phyloP scores from a whole-genome alignment of 2,329 filamentous ascomycete genomes.

The Akanthomyces uredinophilus region DNA sequence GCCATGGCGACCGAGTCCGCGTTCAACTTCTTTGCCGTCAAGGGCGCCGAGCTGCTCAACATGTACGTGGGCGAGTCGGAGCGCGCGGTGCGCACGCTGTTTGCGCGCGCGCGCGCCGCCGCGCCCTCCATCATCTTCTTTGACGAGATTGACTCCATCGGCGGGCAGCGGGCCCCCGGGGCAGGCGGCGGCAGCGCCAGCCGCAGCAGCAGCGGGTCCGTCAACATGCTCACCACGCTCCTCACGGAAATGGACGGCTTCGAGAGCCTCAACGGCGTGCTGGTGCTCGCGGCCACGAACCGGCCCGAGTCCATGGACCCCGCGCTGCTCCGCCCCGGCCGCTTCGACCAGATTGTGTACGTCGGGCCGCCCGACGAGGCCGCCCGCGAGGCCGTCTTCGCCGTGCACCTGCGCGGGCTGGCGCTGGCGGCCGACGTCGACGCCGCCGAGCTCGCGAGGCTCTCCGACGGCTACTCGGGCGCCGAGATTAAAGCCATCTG shows the following conservation, averaged over 20 bases:
- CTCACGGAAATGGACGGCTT: constrained; percentile 97
- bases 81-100: constrained; percentile 76
- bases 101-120: constrained; percentile 78
- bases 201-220: constrained; percentile 35
- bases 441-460: constrained; percentile 54
- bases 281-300: constrained; percentile 89
- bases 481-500: constrained; percentile 67
- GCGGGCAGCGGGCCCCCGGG: constrained; percentile 45
- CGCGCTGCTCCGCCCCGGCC: constrained; percentile 77
- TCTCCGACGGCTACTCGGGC: constrained; percentile 75
- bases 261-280: constrained; percentile 73
- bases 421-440: constrained; percentile 60
- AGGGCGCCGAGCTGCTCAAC: constrained; percentile 87
- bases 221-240: constrained; percentile 84
- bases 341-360: constrained; percentile 81
- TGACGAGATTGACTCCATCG: constrained; percentile 91
- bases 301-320: constrained; percentile 80
- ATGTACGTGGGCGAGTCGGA: constrained; percentile 98
- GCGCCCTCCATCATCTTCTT: constrained; percentile 94
- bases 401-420: constrained; percentile 59
- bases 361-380: constrained; percentile 72
- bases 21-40: constrained; percentile 91
- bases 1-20: constrained; percentile 86
- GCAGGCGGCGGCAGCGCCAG: constrained; percentile 29
- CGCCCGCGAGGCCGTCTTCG: constrained; percentile 72